Evolutionary conservation across 257 asterid genomes (phyloP).

Genomic region (Perilla frutescens): DNA sequence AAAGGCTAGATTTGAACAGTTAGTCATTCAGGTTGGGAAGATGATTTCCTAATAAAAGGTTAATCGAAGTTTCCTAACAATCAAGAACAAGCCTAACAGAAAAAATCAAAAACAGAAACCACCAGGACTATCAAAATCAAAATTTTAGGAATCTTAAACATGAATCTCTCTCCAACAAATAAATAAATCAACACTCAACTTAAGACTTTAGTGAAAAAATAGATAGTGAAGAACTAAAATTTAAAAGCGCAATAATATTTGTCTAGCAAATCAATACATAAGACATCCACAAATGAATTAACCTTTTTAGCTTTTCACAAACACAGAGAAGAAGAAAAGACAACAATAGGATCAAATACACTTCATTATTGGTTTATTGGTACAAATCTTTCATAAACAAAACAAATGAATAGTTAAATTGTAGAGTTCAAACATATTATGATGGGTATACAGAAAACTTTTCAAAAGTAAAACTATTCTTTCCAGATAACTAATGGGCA

Average conservation of each 20-base stretch:
- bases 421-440: background rate
- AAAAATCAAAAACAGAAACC: constrained; percentile 13
- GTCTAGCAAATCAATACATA: background rate
- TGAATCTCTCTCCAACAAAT: constrained; percentile 13
- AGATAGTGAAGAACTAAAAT: background rate
- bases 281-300: background rate
- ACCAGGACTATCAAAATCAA: constrained; percentile 11
- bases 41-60: constrained; percentile 17
- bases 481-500: constrained; percentile 5
- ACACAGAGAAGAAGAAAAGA: background rate
- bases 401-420: background rate
- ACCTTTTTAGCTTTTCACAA: background rate
- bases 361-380: background rate
- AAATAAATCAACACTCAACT: background rate
- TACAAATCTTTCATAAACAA: background rate
- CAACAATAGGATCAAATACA: constrained; percentile 6
- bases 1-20: background rate
- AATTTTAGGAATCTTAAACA: constrained; percentile 3
- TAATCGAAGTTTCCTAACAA: constrained; percentile 10
- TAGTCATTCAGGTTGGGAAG: background rate
- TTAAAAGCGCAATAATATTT: background rate
- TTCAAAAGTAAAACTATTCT: background rate
- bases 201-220: constrained; percentile 20
- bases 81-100: background rate
- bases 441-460: background rate